Conservation (phyloP, 2,329 filamentous ascomycete genomes). For the Aspergillus phoenicis region DNA sequence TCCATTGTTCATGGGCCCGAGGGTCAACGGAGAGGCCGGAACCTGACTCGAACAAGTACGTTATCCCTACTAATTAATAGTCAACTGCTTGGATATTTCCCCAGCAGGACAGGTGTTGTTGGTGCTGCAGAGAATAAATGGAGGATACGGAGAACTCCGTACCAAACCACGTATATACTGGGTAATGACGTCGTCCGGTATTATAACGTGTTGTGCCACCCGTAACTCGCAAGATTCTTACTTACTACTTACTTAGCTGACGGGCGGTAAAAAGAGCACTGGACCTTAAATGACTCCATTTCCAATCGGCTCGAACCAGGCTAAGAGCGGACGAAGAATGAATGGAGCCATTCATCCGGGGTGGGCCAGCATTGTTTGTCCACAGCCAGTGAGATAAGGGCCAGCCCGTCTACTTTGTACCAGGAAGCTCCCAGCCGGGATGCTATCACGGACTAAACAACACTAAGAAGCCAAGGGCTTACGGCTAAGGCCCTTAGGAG, state of each 20-base stretch:
- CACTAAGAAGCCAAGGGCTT: slow-evolving; percentile 16
- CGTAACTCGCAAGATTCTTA: not conserved
- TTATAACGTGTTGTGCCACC: no score
- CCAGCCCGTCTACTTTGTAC: not conserved
- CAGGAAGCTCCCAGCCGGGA: slow-evolving; percentile 7
- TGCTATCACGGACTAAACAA: slow-evolving; percentile 11
- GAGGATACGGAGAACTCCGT: not conserved
- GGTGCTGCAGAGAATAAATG: no score
- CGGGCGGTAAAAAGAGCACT: not conserved
- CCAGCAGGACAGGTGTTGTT: no score
- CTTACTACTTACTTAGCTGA: not conserved
- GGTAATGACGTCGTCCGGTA: not conserved
- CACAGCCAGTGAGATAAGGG: not conserved
- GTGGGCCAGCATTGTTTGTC: slow-evolving; percentile 5
- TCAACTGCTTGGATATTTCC: no score
- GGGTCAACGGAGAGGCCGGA: not conserved
- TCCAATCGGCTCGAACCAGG: slow-evolving; percentile 12
- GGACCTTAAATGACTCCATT: slow-evolving; percentile 1
- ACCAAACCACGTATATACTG: not conserved
- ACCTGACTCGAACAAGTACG: not conserved
- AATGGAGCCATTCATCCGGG: not conserved
- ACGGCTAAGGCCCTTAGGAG: slow-evolving; percentile 8
- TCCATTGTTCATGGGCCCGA: not conserved
- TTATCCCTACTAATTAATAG: not conserved
- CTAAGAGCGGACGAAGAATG: slow-evolving; percentile 15